Percentiles rank a stretch among this genome's conserved stretches.
phyloP scores from a whole-genome alignment of 768 basidiomycete genomes.

The Lentinula sp. region DNA sequence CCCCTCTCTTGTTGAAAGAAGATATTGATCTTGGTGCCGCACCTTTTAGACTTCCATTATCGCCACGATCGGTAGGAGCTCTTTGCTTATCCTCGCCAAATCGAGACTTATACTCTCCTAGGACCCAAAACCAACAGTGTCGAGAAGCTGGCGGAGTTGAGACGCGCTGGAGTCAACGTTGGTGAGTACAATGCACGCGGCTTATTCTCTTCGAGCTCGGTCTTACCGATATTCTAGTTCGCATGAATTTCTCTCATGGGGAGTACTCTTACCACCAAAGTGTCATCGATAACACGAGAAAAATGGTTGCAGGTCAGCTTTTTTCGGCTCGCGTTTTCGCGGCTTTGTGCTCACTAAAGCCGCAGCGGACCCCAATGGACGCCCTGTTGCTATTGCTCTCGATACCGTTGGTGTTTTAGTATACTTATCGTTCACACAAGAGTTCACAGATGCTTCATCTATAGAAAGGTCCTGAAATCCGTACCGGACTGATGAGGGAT shows the following conservation, averaged over 20 bases:
- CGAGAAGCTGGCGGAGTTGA: constrained; percentile 80
- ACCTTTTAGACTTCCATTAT: constrained; percentile 86
- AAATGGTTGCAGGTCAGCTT: constrained; percentile 67
- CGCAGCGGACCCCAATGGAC: constrained; percentile 64
- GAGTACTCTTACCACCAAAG: constrained; percentile 98
- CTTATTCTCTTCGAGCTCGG: neutral
- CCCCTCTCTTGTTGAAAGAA: neutral
- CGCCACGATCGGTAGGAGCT: constrained; percentile 83
- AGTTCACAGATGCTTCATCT: neutral
- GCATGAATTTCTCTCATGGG: constrained; percentile 99
- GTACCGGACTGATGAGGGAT: constrained; percentile 89
- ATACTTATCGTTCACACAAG: constrained; percentile 7
- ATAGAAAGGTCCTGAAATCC: constrained; percentile 99
- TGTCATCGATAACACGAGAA: constrained; percentile 95
- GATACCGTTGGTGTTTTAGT: constrained; percentile 68
- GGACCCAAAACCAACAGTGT: constrained; percentile 93
- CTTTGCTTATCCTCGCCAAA: constrained; percentile 3
- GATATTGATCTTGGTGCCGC: neutral
- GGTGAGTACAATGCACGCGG: constrained; percentile 46
- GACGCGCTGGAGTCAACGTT: constrained; percentile 93
- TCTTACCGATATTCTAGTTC: constrained; percentile 49
- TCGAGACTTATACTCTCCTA: constrained; percentile 22
- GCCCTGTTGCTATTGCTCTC: constrained; percentile 94
- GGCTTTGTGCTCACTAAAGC: neutral
- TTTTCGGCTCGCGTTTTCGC: neutral